Conservation (phyloP, 2,329 filamentous ascomycete species). For the Metarhizium album region DNA sequence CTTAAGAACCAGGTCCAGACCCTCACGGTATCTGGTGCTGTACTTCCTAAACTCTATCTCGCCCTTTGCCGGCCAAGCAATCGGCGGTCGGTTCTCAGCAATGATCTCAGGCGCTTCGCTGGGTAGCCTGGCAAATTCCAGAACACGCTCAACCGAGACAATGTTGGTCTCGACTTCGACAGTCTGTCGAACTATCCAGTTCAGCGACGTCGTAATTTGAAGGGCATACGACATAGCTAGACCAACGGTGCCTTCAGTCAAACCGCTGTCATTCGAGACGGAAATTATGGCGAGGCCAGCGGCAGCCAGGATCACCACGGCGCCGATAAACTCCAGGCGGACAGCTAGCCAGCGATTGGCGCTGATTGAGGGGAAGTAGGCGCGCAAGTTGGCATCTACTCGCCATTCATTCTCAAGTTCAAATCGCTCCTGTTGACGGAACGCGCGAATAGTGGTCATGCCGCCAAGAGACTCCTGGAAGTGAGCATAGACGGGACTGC, state of each 20-base stretch:
- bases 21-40: conserved; percentile 84
- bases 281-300: conserved; percentile 75
- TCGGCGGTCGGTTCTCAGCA: conserved; percentile 72
- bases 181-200: conserved; percentile 98
- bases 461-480: conserved; percentile 96
- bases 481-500: conserved; percentile 94
- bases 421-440: conserved; percentile 80
- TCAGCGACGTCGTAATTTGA: conserved; percentile 92
- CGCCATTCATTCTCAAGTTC: conserved; percentile 94
- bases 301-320: conserved; percentile 79
- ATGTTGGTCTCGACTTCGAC: conserved; percentile 99
- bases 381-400: conserved; percentile 85
- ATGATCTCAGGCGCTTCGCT: conserved; percentile 94
- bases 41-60: conserved; percentile 87
- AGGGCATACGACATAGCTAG: conserved; percentile 94
- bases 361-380: conserved; percentile 93
- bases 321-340: conserved; percentile 89
- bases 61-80: conserved; percentile 84
- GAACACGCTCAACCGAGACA: conserved; percentile 91
- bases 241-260: conserved; percentile 71
- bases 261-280: conserved; percentile 53
- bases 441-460: conserved; percentile 90
- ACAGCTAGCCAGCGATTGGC: conserved; percentile 92
- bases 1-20: conserved; percentile 84
- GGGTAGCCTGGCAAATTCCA: conserved; percentile 86